Conservation (phyloP, 163 green algal genomes). For the Trebouxiophyceae sp. region DNA sequence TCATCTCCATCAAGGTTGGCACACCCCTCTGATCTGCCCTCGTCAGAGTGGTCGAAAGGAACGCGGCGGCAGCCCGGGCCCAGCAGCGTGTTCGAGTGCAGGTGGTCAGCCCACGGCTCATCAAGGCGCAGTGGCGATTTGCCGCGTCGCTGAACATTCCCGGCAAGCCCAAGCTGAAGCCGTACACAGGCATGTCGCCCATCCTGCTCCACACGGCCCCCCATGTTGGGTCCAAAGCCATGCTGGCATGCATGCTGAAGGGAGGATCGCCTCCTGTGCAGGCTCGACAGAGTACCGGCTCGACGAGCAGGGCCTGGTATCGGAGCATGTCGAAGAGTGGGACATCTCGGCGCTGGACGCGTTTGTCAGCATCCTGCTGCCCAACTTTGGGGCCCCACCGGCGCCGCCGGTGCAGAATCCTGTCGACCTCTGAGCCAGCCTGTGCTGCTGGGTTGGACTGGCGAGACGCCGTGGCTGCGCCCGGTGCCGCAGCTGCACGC, state of each 20-base stretch:
- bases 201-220: no score
- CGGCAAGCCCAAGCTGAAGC: slow-evolving; percentile 39
- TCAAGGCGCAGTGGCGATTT: slow-evolving; percentile 38
- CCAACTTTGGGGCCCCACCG: slow-evolving; percentile 39
- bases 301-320: slow-evolving; percentile 23
- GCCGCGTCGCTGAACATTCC: slow-evolving; percentile 33
- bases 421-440: background rate
- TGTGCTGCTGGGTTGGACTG: no score
- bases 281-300: slow-evolving; percentile 21
- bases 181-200: slow-evolving; percentile 45
- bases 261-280: no score
- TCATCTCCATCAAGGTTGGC: slow-evolving; percentile 30
- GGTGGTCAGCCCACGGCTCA: slow-evolving; percentile 11
- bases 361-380: slow-evolving; percentile 39
- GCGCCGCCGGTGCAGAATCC: slow-evolving; percentile 29
- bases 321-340: slow-evolving; percentile 39
- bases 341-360: slow-evolving; percentile 48
- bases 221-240: no score
- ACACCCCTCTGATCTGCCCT: no score
- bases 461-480: no score
- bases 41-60: no score
- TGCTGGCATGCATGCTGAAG: no score
- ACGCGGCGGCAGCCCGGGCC: no score
- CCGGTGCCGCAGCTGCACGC: no score
- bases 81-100: slow-evolving; percentile 1